Conservation (phyloP, 2,329 filamentous ascomycete genomes). For the Sclerotinia nivalis region DNA sequence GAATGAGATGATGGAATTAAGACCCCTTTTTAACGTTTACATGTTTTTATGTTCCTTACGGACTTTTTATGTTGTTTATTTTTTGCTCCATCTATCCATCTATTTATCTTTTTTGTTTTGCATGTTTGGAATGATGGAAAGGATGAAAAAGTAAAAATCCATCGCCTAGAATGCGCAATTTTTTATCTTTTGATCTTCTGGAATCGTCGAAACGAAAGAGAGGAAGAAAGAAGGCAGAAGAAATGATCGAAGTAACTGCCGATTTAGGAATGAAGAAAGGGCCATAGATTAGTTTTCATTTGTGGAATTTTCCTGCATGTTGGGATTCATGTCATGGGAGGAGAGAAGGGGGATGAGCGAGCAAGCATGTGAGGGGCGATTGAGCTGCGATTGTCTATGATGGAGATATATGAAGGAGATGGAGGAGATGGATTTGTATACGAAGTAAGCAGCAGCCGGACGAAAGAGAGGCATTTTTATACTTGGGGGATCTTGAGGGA, state of each 20-base stretch:
- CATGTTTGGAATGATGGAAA: too few species aligned
- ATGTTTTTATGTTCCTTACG: slow-evolving; percentile 33
- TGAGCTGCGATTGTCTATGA: not conserved
- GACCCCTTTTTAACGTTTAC: slow-evolving; percentile 12
- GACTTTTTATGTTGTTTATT: slow-evolving; percentile 30
- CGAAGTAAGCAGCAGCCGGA: slow-evolving; percentile 8
- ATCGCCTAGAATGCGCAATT: not conserved
- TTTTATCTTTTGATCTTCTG: slow-evolving; percentile 17
- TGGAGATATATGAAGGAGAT: not conserved
- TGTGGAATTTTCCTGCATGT: not conserved
- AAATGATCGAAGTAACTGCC: slow-evolving; percentile 20
- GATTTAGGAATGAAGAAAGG: slow-evolving; percentile 13
- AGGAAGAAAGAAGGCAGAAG: slow-evolving; percentile 24
- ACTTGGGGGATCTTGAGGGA: slow-evolving; percentile 15
- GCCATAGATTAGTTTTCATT: slow-evolving; percentile 2
- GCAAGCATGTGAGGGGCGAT: not conserved
- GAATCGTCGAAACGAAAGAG: not conserved
- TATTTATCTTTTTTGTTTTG: not conserved
- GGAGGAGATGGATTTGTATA: slow-evolving; percentile 27
- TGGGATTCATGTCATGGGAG: not conserved
- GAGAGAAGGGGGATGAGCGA: not conserved
- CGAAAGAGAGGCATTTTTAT: slow-evolving; percentile 23
- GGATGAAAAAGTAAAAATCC: too few species aligned
- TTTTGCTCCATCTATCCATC: not conserved
- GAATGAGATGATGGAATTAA: slow-evolving; percentile 34